Conservation (phyloP, 2,329 filamentous ascomycete genomes). For the Penicillium fuscoglaucum region DNA sequence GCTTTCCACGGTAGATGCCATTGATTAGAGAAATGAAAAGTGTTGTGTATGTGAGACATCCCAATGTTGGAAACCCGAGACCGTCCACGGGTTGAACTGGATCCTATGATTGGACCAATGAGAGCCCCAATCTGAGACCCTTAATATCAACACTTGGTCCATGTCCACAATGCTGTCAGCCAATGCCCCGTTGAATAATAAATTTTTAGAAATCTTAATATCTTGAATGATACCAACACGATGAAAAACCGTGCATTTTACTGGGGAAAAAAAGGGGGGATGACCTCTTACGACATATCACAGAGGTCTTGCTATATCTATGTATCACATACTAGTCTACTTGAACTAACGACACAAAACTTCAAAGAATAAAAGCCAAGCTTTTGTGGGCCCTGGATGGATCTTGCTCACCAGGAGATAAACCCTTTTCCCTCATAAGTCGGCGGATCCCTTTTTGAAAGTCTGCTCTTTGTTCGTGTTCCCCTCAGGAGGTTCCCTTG, state of each 20-base stretch:
- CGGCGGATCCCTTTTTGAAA: background rate
- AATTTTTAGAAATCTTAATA: background rate
- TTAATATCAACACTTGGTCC: background rate
- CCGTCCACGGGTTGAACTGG: background rate
- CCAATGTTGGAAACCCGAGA: background rate
- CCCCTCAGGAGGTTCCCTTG: background rate
- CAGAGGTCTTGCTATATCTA: background rate
- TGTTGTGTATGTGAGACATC: background rate
- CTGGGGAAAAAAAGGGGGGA: background rate
- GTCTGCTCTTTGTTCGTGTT: background rate
- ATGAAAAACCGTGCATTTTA: too few species aligned
- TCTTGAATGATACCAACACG: background rate
- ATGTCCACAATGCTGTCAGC: background rate
- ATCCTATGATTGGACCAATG: background rate
- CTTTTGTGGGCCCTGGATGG: conserved; percentile 1
- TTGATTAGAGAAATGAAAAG: background rate
- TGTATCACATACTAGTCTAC: background rate
- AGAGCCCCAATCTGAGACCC: background rate
- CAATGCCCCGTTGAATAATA: background rate
- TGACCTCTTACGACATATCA: background rate
- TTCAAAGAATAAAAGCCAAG: background rate
- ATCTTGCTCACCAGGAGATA: background rate
- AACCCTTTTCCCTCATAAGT: background rate
- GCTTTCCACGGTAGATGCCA: background rate
- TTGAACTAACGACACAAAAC: background rate